Conservation (phyloP, 495 filamentous ascomycete genomes). For the Xylaria palmicola region DNA sequence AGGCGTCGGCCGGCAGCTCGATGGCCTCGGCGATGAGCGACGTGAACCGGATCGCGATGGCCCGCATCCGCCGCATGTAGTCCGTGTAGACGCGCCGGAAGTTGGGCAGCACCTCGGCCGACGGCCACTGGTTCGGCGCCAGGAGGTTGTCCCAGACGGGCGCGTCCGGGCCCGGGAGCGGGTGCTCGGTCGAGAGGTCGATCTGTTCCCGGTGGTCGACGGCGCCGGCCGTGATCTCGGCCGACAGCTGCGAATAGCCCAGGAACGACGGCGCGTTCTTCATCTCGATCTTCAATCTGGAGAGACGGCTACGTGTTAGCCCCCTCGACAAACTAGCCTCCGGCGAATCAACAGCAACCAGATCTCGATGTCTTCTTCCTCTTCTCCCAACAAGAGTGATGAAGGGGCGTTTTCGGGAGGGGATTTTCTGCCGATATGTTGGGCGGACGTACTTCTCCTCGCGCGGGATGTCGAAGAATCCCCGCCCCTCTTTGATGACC, state of each 20-base stretch:
- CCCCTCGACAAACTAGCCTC: background rate
- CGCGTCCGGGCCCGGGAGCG: conserved; percentile 58
- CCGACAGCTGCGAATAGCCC: conserved; percentile 60
- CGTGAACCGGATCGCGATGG: conserved; percentile 73
- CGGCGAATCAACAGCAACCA: too few relatives aligned
- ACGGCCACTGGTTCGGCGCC: conserved; percentile 91
- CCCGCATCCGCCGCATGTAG: conserved; percentile 74
- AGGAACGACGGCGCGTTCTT: conserved; percentile 71
- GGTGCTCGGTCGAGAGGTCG: conserved; percentile 78
- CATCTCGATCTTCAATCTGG: conserved; percentile 80
- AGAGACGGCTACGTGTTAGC: background rate
- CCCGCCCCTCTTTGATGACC: conserved; percentile 67
- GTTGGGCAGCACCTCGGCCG: conserved; percentile 59
- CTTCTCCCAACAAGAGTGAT: background rate
- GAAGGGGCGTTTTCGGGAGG: too few relatives aligned
- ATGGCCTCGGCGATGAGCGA: conserved; percentile 85
- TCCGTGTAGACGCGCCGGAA: conserved; percentile 69
- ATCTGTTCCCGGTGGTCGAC: conserved; percentile 84
- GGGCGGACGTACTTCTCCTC: conserved; percentile 75
- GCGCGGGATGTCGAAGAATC: conserved; percentile 77
- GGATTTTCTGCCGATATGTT: too few relatives aligned
- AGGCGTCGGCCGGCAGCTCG: conserved; percentile 67
- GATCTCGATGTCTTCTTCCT: too few relatives aligned
- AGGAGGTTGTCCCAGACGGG: conserved; percentile 78
- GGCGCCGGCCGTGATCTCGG: conserved; percentile 59